Evolutionary conservation across 2,329 filamentous ascomycete genomes (phyloP), one percentile per base, ranked within the genome.

Genomic region (Apiospora malaysiana): DNA sequence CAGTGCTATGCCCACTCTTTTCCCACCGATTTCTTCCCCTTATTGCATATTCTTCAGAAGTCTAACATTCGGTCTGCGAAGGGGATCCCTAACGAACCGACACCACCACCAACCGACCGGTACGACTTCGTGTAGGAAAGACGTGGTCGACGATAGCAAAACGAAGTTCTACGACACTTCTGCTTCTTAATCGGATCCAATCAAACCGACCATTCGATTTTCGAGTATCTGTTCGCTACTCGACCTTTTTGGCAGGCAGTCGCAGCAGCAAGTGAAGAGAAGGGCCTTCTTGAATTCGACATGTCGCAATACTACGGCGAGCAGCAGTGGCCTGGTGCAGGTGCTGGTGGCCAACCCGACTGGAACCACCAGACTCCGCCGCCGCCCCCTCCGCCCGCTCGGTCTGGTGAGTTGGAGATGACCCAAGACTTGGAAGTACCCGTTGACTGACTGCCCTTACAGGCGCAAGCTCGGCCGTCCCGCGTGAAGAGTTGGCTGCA

Each of bases 391-490:
- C 71, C 72, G 46, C 78, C 91, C 49, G 92, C 91, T 76, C 90
- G 91, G 79, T 93, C 92, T 80, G 91, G 90, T 92, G 89, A 75
- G 76, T 73, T 51, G 8, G n/a, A 45, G 73, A 40, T 18, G 42
- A 40, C 40, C 37, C 27, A 23, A 40, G 56, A 14, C 18, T 63
- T 40, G 18, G 32, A 63, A 63, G 56, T n/a, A 63, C 21, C 9
- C 40, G 32, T n/a, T 63, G 18, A 63, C 56, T 37, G 66, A 27
- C 21, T 40, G 14, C 32, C 43, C 4, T 65, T 56, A 68, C 59
- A 94, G 93, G 92, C 83, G 90, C 93, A 73, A 94, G 88, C 82
- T 94, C 92, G 71, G 91, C 92, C 68, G 90, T 90, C 75, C 89
- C 91, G 70, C 89, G 90, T 77, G 93, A 95, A 75, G 94, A 97